Evolutionary conservation across 2,329 filamentous ascomycete genomes (phyloP), one percentile per base, ranked within the genome.

Genomic region (Diaporthe aspalathi): DNA sequence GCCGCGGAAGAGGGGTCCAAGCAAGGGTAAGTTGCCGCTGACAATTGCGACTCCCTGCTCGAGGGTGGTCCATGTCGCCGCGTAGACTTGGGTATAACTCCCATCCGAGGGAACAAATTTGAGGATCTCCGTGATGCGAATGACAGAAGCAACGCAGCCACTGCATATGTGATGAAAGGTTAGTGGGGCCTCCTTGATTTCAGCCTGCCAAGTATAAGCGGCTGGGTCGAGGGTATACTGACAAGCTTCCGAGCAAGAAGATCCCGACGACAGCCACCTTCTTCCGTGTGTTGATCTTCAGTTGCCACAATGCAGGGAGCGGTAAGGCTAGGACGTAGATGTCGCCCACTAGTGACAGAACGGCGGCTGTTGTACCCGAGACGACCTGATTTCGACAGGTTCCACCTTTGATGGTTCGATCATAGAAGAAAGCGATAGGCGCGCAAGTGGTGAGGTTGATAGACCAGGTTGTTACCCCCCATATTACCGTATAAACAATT

Each of bases 381-480:
- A 74, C 68, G 12, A 66, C 66, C 43, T 75, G 72, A 8, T 73
- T 69, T 5, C 72, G 65, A 53, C 74, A 76, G n/a, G 47, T 20
- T 5, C 70, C 71, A 6, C 71, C 62, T 11, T 70, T 60, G 8
- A 75, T 71, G 2, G 71, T 74, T 32, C 71, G 70, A 45, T 76
- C 72, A 56, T 74, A 76, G 70, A 72, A 76, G 60, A 57, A 75
- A 4, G 69, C 68, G 29, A 74, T 57, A 1, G 74, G 73, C 4
- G 66, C 54, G 62, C 74, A 77, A 20, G 73, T 73, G 7, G 74
- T 75, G 1, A 74, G 70, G 22, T 73, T 76, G 60, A 75, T 72
- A n/a, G 53, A 54, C 67, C 70, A 74, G 3, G 72, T 73, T 5
- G 62, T 53, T 5, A 76, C 69, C 2, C 66, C 70, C 74, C 75